Evolutionary conservation across 768 basidiomycete genomes (phyloP), one percentile per base, ranked within the genome.

Genomic region (Mycena maculata): DNA sequence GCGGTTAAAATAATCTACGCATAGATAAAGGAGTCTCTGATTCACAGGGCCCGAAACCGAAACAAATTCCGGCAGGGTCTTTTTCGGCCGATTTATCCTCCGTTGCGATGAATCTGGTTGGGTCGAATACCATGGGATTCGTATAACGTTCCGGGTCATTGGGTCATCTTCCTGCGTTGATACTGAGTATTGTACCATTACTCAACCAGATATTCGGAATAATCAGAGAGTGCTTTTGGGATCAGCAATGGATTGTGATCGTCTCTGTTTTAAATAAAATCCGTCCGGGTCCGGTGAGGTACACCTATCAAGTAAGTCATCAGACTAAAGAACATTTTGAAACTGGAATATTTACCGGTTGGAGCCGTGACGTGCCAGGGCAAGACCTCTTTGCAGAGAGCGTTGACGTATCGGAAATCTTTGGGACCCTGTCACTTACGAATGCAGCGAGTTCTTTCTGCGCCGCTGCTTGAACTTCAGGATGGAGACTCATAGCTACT

Each of bases 361-460:
- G 71, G 71, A 11, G 55, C 53, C 1, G 53, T 50, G 18, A 65
- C 55, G 30, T 67, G 65, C 71, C 71, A 72, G 8, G 74, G 52
- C 13, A 68, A 31, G 4, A 71, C 53, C 56, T 76, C 75, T 28
- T 71, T 75, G 41, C 74, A 68, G 23, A 74, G 27, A 0, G 70
- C 71, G 8, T 66, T 53, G 23, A 75, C 36, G 56, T 74, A 22
- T 76, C 75, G 6, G 56, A 62, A 8, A 73, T 27, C 15, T 53
- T 66, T 0, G 76, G 76, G 12, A 77, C 65, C 3, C 74, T 52
- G 28, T 67, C 76, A 30, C 78, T 78, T 13, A 82, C 12, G 2
- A 80, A 67, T 5, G 53, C 65, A 57, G 83, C 81, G n/a, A 83
- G 48, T 59, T 82, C 78, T 28, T 75, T 71, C 48, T 82, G 81